Conservation (phyloP, 2,329 filamentous ascomycete species). For the Fusarium lyarnte region DNA sequence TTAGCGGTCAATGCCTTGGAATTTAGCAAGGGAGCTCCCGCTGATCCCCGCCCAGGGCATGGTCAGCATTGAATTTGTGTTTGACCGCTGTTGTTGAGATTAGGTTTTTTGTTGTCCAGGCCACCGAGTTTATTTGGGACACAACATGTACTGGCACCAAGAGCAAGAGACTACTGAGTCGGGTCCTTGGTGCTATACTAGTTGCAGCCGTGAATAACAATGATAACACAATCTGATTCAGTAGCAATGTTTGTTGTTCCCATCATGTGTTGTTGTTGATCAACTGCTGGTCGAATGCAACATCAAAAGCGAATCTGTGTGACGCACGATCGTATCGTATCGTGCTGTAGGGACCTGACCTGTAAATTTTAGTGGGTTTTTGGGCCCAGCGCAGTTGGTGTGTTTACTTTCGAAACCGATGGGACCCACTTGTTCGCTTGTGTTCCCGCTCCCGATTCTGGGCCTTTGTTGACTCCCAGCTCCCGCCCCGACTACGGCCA, state of each 20-base stretch:
- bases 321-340: constrained; percentile 25
- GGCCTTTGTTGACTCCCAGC: constrained; percentile 27
- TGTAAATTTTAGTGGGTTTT: background rate
- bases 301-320: constrained; percentile 19
- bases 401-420: constrained; percentile 41
- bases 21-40: constrained; percentile 25
- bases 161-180: background rate
- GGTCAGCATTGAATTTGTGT: constrained; percentile 20
- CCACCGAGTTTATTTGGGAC: constrained; percentile 22
- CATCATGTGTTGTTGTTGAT: constrained; percentile 30
- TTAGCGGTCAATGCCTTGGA: constrained; percentile 31
- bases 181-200: background rate
- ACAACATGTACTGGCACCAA: background rate
- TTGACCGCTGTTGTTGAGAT: constrained; percentile 36
- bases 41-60: constrained; percentile 25
- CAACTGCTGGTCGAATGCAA: constrained; percentile 9
- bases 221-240: background rate
- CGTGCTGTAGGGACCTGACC: constrained; percentile 7
- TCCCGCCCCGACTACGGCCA: constrained; percentile 18
- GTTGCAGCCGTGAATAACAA: background rate
- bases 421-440: constrained; percentile 32
- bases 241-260: background rate
- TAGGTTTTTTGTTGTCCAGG: constrained; percentile 27
- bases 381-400: background rate
- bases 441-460: constrained; percentile 28